Percentiles rank a stretch among this genome's conserved stretches.
Conservation (phyloP, 345 rosid species). For the Gossypium anomalum region DNA sequence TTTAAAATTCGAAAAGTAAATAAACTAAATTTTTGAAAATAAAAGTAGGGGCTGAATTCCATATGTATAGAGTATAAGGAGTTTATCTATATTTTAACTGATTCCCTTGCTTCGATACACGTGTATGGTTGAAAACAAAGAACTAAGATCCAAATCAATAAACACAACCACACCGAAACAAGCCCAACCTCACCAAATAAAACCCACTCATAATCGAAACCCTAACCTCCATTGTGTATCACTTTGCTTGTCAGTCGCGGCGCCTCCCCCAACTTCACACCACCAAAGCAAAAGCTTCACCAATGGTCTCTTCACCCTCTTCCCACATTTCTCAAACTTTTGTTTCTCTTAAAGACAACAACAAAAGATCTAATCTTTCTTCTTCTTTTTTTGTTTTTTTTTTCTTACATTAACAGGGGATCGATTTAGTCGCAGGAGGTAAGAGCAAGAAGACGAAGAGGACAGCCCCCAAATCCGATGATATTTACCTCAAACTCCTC, state of each 20-base stretch:
- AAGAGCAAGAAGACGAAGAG: conserved; percentile 89
- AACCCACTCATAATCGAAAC: conserved; percentile 37
- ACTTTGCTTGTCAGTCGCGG: conserved; percentile 11
- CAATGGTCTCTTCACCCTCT: conserved; percentile 36
- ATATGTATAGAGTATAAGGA: too few relatives aligned
- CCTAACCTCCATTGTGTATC: conserved; percentile 26
- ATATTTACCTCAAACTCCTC: conserved; percentile 88
- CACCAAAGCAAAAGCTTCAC: background rate
- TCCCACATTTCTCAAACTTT: background rate
- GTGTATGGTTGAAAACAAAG: background rate
- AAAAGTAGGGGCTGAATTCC: too few relatives aligned
- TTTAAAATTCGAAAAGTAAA: too few relatives aligned
- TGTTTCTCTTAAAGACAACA: too few relatives aligned
- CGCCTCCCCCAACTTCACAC: conserved; percentile 10
- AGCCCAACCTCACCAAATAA: conserved; percentile 11
- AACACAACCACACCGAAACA: background rate
- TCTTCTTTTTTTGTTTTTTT: background rate
- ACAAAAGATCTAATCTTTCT: background rate
- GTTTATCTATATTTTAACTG: too few relatives aligned
- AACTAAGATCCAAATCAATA: background rate
- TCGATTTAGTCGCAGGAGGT: conserved; percentile 92
- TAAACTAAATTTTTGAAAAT: too few relatives aligned
- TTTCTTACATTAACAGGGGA: conserved; percentile 46
- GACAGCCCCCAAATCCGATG: conserved; percentile 84
- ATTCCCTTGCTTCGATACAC: background rate